Conservation (phyloP, 2,329 filamentous ascomycete species). For the Cordyceps javanica region DNA sequence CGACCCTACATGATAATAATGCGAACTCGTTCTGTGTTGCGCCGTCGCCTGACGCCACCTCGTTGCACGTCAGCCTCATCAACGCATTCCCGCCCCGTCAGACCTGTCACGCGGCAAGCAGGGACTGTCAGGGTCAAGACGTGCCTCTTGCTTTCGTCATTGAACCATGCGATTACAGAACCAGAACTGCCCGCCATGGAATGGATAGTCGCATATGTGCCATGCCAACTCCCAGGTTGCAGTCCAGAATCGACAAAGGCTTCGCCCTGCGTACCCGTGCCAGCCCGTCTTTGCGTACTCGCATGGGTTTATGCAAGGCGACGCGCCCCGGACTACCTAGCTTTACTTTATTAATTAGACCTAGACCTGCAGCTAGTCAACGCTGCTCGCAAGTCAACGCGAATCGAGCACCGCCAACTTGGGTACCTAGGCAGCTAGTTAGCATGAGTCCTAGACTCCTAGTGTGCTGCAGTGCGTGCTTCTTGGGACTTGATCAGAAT, state of each 20-base stretch:
- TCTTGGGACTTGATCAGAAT: too few species aligned
- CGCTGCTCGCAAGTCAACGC: background rate
- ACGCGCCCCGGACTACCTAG: background rate
- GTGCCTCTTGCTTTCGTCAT: background rate
- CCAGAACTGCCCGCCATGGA: background rate
- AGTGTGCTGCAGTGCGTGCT: too few species aligned
- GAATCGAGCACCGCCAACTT: too few species aligned
- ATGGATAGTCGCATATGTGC: background rate
- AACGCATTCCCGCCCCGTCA: constrained; percentile 1
- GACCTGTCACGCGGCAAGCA: background rate
- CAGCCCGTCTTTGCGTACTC: background rate
- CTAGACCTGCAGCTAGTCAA: background rate
- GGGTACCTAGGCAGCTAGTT: too few species aligned
- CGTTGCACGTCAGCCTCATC: constrained; percentile 2
- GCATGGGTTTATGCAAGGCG: background rate
- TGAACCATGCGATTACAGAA: background rate
- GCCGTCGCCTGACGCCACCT: background rate
- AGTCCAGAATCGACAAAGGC: background rate
- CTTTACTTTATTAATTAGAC: constrained; percentile 2
- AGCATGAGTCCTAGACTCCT: too few species aligned
- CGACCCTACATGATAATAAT: background rate
- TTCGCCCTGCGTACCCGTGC: background rate
- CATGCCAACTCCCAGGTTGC: background rate
- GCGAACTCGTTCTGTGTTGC: background rate
- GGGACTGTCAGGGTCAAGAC: background rate